Conservation (phyloP, 805 yeast species). For the Torulaspora indica region DNA sequence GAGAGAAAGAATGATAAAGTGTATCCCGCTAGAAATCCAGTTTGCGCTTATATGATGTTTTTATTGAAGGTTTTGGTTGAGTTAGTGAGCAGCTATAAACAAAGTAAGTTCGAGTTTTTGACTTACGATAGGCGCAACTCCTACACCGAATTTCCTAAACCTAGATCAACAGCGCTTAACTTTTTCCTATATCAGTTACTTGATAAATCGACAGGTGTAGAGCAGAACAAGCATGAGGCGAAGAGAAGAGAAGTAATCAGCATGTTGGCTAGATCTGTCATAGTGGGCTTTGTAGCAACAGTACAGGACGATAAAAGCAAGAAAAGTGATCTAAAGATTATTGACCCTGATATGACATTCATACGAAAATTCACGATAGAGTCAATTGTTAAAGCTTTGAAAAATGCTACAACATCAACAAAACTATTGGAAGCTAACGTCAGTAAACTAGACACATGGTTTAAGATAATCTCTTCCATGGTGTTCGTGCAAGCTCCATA, state of each 20-base stretch:
- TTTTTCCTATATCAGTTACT: conserved; percentile 71
- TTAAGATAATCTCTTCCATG: conserved; percentile 29
- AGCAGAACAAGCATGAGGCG: conserved; percentile 34
- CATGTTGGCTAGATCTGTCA: conserved; percentile 54
- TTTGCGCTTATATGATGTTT: conserved; percentile 63
- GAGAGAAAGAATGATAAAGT: conserved; percentile 32
- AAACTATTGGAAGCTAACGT: conserved; percentile 27
- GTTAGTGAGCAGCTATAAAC: conserved; percentile 69
- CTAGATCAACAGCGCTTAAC: conserved; percentile 72
- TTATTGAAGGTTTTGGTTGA: conserved; percentile 66
- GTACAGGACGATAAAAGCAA: conserved; percentile 42
- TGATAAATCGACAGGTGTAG: conserved; percentile 44
- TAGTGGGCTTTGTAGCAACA: conserved; percentile 61
- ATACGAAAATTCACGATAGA: conserved; percentile 73
- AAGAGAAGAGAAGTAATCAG: conserved; percentile 57
- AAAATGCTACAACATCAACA: conserved; percentile 41
- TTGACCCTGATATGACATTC: conserved; percentile 65
- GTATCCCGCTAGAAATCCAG: conserved; percentile 46
- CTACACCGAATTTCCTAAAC: conserved; percentile 46
- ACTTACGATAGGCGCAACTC: conserved; percentile 61
- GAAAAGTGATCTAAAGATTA: conserved; percentile 44
- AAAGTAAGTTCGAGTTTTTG: conserved; percentile 74
- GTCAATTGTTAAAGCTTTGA: conserved; percentile 55
- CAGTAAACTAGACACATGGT: conserved; percentile 32
- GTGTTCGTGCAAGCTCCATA: conserved; percentile 32